Evolutionary conservation across 1,284 basidiomycete species (phyloP).

Genomic region (Lignosus rhinocerotis): DNA sequence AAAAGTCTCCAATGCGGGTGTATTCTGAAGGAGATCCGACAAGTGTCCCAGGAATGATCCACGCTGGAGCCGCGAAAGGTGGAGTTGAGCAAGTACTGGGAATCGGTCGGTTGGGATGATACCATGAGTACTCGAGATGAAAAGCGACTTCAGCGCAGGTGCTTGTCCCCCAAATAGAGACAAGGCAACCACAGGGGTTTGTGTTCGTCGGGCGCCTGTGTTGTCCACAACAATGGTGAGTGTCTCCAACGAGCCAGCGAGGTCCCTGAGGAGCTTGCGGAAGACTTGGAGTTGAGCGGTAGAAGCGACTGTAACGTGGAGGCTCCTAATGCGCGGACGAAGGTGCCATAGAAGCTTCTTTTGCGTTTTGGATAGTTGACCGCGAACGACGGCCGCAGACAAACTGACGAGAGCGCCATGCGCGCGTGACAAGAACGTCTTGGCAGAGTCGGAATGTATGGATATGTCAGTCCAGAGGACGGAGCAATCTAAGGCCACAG

Average conservation of each 20-base stretch:
- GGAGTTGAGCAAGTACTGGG: not conserved
- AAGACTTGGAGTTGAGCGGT: not conserved
- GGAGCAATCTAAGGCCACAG: not conserved
- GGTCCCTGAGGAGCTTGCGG: not conserved
- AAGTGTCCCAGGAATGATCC: not conserved
- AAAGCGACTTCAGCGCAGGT: not conserved
- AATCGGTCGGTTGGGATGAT: not conserved
- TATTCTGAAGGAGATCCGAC: not conserved
- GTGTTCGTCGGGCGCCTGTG: not conserved
- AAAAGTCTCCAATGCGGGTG: not conserved
- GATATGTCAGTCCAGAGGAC: slow-evolving; percentile 2
- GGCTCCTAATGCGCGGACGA: not conserved
- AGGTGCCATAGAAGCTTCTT: not conserved
- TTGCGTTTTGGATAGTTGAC: not conserved
- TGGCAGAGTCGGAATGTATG: not conserved
- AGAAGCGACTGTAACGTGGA: not conserved
- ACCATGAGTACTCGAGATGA: not conserved
- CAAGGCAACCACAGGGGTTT: not conserved
- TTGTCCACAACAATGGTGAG: not conserved
- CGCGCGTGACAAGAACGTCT: not conserved
- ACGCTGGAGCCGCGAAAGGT: not conserved
- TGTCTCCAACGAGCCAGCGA: not conserved
- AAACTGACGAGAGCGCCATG: not conserved
- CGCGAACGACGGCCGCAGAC: not conserved
- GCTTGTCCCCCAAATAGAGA: not conserved